Conservation (phyloP, 139 green algal species). For the Nannochloris sp. region DNA sequence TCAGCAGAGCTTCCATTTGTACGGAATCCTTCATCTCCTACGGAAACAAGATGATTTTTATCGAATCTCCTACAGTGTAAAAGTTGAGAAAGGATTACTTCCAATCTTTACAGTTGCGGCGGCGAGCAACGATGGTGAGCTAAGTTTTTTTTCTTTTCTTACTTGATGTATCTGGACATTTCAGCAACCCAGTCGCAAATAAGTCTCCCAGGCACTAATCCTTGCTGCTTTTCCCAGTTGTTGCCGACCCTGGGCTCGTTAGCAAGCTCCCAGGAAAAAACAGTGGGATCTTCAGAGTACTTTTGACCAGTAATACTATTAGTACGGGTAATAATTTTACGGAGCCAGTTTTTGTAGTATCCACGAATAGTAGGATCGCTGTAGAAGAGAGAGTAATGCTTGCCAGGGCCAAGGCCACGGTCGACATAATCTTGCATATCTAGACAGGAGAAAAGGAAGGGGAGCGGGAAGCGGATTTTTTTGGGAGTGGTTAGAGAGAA, state of each 20-base stretch:
- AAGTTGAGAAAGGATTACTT: neutral
- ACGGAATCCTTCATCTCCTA: neutral
- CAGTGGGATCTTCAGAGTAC: slow-evolving; percentile 49
- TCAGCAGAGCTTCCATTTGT: neutral
- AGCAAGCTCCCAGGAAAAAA: slow-evolving; percentile 45
- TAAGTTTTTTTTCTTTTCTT: neutral
- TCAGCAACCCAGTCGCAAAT: neutral
- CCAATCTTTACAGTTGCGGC: neutral
- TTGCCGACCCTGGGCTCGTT: slow-evolving; percentile 3
- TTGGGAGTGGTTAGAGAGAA: too few relatives aligned
- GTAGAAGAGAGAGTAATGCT: slow-evolving; percentile 16
- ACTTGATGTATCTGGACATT: slow-evolving; percentile 1
- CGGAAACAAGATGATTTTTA: neutral
- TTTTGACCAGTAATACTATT: slow-evolving; percentile 38
- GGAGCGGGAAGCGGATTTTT: too few relatives aligned
- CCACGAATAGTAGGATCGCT: slow-evolving; percentile 18
- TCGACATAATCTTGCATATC: neutral
- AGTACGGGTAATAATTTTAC: slow-evolving; percentile 24
- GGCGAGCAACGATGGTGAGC: neutral
- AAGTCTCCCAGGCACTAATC: neutral
- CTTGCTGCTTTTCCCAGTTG: neutral
- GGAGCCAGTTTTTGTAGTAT: slow-evolving; percentile 47
- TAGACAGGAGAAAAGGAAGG: too few relatives aligned
- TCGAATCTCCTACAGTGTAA: neutral
- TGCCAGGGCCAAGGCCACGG: neutral